These are phyloP conservation scores for Bolboschoenoplectus hybrid DNA, from an alignment of 202 grass and related monocot genomes.

Conservation along the genomic window DNA sequence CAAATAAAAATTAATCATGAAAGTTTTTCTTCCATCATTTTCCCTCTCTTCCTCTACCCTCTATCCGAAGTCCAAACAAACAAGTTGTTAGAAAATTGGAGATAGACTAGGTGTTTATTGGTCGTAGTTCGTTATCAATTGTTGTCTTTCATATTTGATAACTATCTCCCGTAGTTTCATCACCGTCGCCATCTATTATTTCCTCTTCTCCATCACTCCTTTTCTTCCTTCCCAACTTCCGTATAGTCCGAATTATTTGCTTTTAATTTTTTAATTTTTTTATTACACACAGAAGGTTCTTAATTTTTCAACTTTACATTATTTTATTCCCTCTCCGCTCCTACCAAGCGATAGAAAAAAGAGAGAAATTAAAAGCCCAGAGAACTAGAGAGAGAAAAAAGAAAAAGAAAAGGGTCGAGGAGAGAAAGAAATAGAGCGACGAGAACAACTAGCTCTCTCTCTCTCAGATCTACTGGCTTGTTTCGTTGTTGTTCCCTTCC, in stretches of 20 bases:
- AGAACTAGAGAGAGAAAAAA: neutral
- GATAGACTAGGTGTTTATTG: neutral
- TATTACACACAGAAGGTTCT: constrained; percentile 44
- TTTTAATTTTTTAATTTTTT: constrained; percentile 14
- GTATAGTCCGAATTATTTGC: constrained; percentile 35
- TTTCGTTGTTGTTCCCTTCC: constrained; percentile 10
- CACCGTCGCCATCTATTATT: constrained; percentile 37
- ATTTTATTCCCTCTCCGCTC: constrained; percentile 43
- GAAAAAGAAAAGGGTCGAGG: neutral
- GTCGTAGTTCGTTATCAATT: constrained; percentile 7
- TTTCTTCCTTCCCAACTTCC: constrained; percentile 37
- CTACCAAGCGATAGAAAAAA: neutral
- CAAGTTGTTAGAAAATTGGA: neutral
- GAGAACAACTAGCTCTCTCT: constrained; percentile 23
- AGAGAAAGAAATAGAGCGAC: constrained; percentile 4
- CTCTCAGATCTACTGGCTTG: constrained; percentile 43
- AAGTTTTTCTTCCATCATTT: too few species aligned
- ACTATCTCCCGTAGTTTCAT: constrained; percentile 21
- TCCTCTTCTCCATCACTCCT: constrained; percentile 5
- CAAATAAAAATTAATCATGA: too few species aligned
- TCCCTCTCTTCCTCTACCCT: too few species aligned
- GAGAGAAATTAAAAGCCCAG: neutral
- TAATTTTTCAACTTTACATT: constrained; percentile 43
- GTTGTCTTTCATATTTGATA: neutral
- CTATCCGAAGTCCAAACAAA: too few species aligned